Conservation (phyloP, 305 asterid genomes). For the Striga hermonthica region DNA sequence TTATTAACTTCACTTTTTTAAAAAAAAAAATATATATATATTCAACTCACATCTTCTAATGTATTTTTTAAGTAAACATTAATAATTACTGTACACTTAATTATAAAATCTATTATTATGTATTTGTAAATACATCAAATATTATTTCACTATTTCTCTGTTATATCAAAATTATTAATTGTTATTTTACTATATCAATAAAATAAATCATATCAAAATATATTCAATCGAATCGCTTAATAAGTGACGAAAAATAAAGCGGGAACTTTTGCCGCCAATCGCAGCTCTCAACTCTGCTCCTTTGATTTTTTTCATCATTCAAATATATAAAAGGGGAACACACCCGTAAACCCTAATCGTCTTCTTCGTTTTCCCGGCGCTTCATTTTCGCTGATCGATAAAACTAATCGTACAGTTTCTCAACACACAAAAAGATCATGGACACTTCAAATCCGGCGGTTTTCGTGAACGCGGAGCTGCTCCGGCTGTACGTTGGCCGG, state of each 20-base stretch:
- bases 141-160: too few relatives aligned
- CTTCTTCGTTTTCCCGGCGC: neutral
- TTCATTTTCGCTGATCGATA: slow-evolving; percentile 13
- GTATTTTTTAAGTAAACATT: too few relatives aligned
- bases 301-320: neutral
- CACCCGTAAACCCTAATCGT: slow-evolving; percentile 18
- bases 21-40: too few relatives aligned
- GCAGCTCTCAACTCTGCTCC: neutral
- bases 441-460: slow-evolving; percentile 88
- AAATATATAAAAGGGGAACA: slow-evolving; percentile 13
- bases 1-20: too few relatives aligned
- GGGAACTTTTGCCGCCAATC: slow-evolving; percentile 54
- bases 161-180: too few relatives aligned
- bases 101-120: too few relatives aligned
- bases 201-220: too few relatives aligned
- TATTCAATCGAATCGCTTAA: too few relatives aligned
- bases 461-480: slow-evolving; percentile 77
- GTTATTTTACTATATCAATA: too few relatives aligned
- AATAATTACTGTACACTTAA: too few relatives aligned
- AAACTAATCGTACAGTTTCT: neutral
- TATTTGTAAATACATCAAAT: too few relatives aligned
- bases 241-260: slow-evolving; percentile 29
- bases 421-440: slow-evolving; percentile 35
- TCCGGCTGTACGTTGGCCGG: slow-evolving; percentile 64
- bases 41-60: too few relatives aligned